phyloP scores from a whole-genome alignment of 768 basidiomycete species.

The Leccinum variicolor region DNA sequence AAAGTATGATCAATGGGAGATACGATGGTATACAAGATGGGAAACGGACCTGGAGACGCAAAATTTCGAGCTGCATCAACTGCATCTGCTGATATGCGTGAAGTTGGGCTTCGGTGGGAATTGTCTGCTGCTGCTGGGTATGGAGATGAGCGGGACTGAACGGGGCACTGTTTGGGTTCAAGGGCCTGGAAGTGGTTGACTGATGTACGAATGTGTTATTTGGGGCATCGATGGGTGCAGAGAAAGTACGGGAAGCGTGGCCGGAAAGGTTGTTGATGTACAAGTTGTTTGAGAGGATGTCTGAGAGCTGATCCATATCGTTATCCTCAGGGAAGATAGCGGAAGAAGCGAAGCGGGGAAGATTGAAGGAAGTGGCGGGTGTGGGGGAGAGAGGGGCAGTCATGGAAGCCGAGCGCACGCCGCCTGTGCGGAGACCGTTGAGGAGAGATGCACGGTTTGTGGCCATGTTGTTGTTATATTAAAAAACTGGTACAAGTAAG shows the following conservation, averaged over 20 bases:
- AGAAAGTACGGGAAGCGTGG: slow-evolving; percentile 51
- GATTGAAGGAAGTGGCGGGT: slow-evolving; percentile 57
- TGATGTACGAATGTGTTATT: slow-evolving; percentile 67
- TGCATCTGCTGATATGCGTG: slow-evolving; percentile 73
- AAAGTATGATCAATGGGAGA: slow-evolving; percentile 11
- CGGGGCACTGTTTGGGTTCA: slow-evolving; percentile 49
- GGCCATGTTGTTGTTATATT: slow-evolving; percentile 36
- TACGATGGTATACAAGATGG: neutral
- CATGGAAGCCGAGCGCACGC: slow-evolving; percentile 72
- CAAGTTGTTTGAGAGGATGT: slow-evolving; percentile 51
- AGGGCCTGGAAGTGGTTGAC: slow-evolving; percentile 49
- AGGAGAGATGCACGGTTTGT: slow-evolving; percentile 79
- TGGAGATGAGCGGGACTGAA: slow-evolving; percentile 43
- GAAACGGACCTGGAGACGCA: slow-evolving; percentile 68
- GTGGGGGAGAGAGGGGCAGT: slow-evolving; percentile 66
- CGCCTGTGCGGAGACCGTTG: slow-evolving; percentile 85
- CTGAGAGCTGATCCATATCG: slow-evolving; percentile 58
- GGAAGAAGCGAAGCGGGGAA: slow-evolving; percentile 50
- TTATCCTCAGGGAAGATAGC: slow-evolving; percentile 49
- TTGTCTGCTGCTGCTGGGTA: slow-evolving; percentile 29
- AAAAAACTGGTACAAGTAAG: slow-evolving; percentile 24
- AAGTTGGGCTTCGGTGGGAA: slow-evolving; percentile 44
- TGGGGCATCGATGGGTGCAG: slow-evolving; percentile 67
- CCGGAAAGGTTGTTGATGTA: slow-evolving; percentile 41
- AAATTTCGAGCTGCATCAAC: slow-evolving; percentile 80